Evolutionary conservation across 1,139 yeast species (phyloP).

Genomic region (Yamadazyma dendronema): DNA sequence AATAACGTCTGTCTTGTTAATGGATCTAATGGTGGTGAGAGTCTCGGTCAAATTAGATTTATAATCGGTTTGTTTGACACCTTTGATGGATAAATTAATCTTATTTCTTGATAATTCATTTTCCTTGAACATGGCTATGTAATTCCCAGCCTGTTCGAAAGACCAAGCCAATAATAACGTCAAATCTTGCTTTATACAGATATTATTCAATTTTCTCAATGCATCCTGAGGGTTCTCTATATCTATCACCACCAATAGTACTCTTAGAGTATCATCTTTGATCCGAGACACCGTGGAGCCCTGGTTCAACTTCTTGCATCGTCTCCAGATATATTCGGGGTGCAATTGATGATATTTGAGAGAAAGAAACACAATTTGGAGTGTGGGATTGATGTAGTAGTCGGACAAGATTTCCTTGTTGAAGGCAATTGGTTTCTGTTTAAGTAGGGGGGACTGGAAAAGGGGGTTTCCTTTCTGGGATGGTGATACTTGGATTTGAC

Average conservation of each 20-base stretch:
- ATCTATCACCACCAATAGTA: slow-evolving; percentile 74
- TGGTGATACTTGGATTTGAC: slow-evolving; percentile 24
- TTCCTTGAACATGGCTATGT: slow-evolving; percentile 53
- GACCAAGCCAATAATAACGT: slow-evolving; percentile 78
- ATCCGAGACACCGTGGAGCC: slow-evolving; percentile 21
- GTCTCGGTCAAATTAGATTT: slow-evolving; percentile 50
- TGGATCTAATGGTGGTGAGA: slow-evolving; percentile 49
- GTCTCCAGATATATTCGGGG: slow-evolving; percentile 79
- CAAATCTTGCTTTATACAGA: slow-evolving; percentile 68
- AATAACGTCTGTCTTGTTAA: slow-evolving; percentile 60
- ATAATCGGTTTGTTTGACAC: slow-evolving; percentile 43
- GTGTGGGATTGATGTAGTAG: slow-evolving; percentile 62
- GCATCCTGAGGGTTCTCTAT: slow-evolving; percentile 72
- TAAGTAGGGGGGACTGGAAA: slow-evolving; percentile 37
- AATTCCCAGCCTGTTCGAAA: slow-evolving; percentile 83
- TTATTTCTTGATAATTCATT: slow-evolving; percentile 37
- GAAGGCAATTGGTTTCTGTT: slow-evolving; percentile 35
- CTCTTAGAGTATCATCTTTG: slow-evolving; percentile 48
- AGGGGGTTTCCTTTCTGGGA: slow-evolving; percentile 47
- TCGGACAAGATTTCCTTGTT: slow-evolving; percentile 48
- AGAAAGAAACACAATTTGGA: slow-evolving; percentile 72
- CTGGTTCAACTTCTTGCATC: slow-evolving; percentile 53
- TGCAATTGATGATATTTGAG: slow-evolving; percentile 81
- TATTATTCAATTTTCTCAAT: slow-evolving; percentile 64
- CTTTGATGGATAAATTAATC: slow-evolving; percentile 35